Evolutionary conservation across 768 basidiomycete genomes (phyloP).

Genomic region (Mycena crocata): DNA sequence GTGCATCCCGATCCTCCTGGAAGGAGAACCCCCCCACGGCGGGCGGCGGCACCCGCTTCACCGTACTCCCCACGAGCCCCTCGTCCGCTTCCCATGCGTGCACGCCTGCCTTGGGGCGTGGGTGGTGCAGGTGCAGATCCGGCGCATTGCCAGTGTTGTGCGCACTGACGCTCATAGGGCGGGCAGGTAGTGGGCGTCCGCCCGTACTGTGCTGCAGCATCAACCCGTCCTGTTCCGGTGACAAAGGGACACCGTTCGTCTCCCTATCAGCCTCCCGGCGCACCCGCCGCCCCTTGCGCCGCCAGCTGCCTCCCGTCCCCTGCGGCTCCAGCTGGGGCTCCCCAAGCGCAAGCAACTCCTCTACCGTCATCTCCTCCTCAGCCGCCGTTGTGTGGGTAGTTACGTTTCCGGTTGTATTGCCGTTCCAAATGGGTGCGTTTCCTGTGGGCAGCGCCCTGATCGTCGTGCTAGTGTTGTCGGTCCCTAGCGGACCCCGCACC

Average conservation of each 20-base stretch:
- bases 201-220: conserved; percentile 5
- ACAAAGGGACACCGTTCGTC: not conserved
- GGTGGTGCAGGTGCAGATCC: not conserved
- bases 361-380: conserved; percentile 33
- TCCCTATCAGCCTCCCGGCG: not conserved
- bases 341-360: conserved; percentile 29
- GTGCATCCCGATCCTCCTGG: too few species aligned
- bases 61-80: conserved; percentile 22
- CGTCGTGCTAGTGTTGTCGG: not conserved
- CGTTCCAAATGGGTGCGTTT: not conserved
- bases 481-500: not conserved
- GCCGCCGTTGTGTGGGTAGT: not conserved
- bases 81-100: conserved; percentile 35
- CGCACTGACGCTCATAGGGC: conserved; percentile 1
- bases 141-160: not conserved
- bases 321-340: not conserved
- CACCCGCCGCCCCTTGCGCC: not conserved
- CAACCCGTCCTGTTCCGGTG: not conserved
- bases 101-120: conserved; percentile 15
- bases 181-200: conserved; percentile 20
- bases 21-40: not conserved
- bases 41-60: conserved; percentile 18
- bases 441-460: too few species aligned
- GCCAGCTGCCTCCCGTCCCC: conserved; percentile 1
- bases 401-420: not conserved